Conservation (phyloP, 306 rosid species). For the Macrotyloma uniflorum region DNA sequence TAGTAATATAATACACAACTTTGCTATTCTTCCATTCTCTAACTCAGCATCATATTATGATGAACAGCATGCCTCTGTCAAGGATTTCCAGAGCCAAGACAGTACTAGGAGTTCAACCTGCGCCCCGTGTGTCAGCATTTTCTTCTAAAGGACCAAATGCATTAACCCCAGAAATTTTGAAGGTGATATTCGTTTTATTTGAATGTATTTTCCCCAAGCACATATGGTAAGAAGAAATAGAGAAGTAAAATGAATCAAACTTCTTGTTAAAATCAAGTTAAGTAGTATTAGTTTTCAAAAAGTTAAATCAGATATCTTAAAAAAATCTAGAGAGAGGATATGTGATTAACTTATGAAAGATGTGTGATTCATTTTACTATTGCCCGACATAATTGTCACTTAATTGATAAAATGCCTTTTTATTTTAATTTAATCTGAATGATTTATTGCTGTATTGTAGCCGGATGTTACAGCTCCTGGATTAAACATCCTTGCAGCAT, state of each 20-base stretch:
- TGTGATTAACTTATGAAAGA: background rate
- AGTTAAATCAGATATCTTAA: background rate
- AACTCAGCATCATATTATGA: constrained; percentile 21
- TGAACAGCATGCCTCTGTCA: constrained; percentile 56
- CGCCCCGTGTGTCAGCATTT: constrained; percentile 75
- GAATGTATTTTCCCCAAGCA: background rate
- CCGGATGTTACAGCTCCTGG: constrained; percentile 86
- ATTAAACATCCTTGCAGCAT: constrained; percentile 80
- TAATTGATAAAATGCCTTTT: background rate
- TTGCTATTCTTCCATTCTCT: constrained; percentile 36
- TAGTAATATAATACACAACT: constrained; percentile 16
- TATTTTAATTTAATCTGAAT: background rate
- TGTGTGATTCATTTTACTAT: background rate
- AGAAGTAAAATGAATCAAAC: background rate
- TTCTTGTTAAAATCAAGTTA: background rate
- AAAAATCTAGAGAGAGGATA: no score
- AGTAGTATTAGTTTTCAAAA: background rate
- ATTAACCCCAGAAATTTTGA: constrained; percentile 77
- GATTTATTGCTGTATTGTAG: constrained; percentile 46
- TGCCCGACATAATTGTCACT: no score
- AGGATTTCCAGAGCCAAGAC: constrained; percentile 66
- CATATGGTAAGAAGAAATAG: background rate
- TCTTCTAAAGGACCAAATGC: constrained; percentile 86
- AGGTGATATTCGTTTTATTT: constrained; percentile 48
- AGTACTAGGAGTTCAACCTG: constrained; percentile 66